These are phyloP conservation scores for Panicum miliaceum DNA, from an alignment of 176 grass and related monocot species.

Conservation along the genomic window DNA sequence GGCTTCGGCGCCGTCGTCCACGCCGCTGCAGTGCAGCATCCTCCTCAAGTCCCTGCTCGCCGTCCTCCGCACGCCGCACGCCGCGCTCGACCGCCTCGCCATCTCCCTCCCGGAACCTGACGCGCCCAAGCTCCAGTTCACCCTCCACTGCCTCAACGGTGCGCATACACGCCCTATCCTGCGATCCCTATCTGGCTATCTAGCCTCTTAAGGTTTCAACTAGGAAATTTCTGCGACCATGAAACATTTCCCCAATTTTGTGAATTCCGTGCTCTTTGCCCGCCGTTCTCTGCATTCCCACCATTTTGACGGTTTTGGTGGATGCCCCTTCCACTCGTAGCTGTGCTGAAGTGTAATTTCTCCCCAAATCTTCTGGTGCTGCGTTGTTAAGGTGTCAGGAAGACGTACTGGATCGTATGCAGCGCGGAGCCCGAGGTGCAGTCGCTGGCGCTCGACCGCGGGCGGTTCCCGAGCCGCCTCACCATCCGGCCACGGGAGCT, in stretches of 20 bases:
- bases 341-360: background rate
- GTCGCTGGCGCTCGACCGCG: slow-evolving; percentile 67
- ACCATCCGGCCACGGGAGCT: slow-evolving; percentile 75
- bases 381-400: slow-evolving; percentile 61
- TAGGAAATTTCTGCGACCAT: background rate
- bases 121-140: slow-evolving; percentile 78
- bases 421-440: slow-evolving; percentile 74
- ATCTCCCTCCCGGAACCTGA: slow-evolving; percentile 56
- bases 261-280: background rate
- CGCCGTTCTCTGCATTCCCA: slow-evolving; percentile 17
- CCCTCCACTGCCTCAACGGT: slow-evolving; percentile 85
- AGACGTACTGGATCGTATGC: slow-evolving; percentile 86
- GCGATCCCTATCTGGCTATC: background rate
- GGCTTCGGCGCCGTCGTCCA: slow-evolving; percentile 32
- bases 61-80: slow-evolving; percentile 72
- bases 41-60: slow-evolving; percentile 80
- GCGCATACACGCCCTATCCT: slow-evolving; percentile 2
- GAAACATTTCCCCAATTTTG: background rate
- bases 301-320: slow-evolving; percentile 9
- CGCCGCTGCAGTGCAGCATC: slow-evolving; percentile 79
- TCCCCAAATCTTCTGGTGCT: slow-evolving; percentile 1
- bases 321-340: background rate
- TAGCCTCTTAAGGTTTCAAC: slow-evolving; percentile 15
- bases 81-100: slow-evolving; percentile 63
- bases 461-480: slow-evolving; percentile 70